Percentiles rank a stretch among this genome's conserved stretches.
These are phyloP conservation scores for Jamesozyma piceae DNA, from an alignment of 805 yeast genomes.

Conservation along the genomic window DNA sequence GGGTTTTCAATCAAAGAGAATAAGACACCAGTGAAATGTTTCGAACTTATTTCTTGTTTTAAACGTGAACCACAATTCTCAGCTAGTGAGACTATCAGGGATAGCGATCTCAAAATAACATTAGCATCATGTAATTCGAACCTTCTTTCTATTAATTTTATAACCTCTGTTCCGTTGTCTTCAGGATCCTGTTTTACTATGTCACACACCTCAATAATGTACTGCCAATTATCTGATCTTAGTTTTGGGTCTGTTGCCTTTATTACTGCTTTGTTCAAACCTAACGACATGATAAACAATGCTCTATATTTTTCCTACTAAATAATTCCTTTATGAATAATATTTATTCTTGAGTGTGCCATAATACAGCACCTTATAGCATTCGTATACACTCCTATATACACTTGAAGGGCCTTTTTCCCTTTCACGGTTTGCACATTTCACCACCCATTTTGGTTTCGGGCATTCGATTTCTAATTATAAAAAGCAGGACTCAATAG, in stretches of 20 bases:
- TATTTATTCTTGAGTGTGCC: too few species aligned
- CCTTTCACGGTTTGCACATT: too few species aligned
- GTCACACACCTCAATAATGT: slow-evolving; percentile 58
- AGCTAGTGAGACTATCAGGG: slow-evolving; percentile 50
- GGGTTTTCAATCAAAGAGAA: slow-evolving; percentile 43
- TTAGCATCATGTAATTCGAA: slow-evolving; percentile 51
- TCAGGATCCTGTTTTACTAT: slow-evolving; percentile 53
- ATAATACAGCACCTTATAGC: too few species aligned
- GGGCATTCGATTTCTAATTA: too few species aligned
- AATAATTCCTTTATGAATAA: too few species aligned
- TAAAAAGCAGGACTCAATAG: too few species aligned
- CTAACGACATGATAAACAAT: background rate
- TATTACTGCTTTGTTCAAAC: slow-evolving; percentile 16
- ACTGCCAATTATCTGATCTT: slow-evolving; percentile 60
- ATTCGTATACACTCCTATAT: background rate
- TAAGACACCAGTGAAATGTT: slow-evolving; percentile 41
- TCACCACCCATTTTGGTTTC: too few species aligned
- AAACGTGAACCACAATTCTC: slow-evolving; percentile 70
- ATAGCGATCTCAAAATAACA: slow-evolving; percentile 49
- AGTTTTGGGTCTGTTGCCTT: slow-evolving; percentile 59
- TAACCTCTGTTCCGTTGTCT: slow-evolving; percentile 36
- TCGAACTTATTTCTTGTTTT: slow-evolving; percentile 53
- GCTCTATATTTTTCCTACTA: too few species aligned
- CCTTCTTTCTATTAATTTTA: slow-evolving; percentile 39
- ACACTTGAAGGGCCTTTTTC: background rate